A percentile compares a stretch with the other conserved stretches of the same genome.
These are phyloP conservation scores for Schwanniomyces polymorphus DNA, from an alignment of 805 yeast genomes.

Conservation along the genomic window DNA sequence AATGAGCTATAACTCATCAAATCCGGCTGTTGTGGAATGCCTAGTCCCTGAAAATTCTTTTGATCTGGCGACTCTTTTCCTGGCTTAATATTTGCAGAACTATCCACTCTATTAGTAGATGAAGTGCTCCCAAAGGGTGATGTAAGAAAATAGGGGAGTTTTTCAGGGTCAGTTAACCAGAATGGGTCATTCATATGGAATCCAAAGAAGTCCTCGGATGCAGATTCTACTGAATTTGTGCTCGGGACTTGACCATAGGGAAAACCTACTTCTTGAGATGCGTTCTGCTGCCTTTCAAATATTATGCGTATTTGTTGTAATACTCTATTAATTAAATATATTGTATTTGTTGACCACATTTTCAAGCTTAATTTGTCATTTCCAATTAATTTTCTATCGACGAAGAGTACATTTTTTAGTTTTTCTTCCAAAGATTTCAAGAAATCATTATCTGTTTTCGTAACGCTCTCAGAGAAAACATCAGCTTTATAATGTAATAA, in stretches of 20 bases:
- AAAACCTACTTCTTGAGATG: background rate
- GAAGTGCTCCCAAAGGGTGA: conserved; percentile 22
- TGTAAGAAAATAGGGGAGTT: conserved; percentile 36
- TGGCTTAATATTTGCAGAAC: background rate
- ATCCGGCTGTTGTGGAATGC: conserved; percentile 3
- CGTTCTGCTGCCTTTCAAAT: conserved; percentile 13
- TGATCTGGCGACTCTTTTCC: background rate
- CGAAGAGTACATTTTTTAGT: conserved; percentile 19
- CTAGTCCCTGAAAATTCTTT: background rate
- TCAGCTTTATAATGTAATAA: conserved; percentile 44
- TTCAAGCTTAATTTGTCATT: conserved; percentile 14
- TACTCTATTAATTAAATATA: conserved; percentile 30
- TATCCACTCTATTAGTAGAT: background rate
- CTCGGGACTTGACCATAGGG: background rate
- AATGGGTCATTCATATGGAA: conserved; percentile 50
- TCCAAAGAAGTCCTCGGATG: conserved; percentile 38
- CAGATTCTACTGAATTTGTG: background rate
- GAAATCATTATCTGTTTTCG: conserved; percentile 12
- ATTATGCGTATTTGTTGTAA: conserved; percentile 26
- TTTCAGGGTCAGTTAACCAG: conserved; percentile 51
- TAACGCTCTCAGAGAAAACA: conserved; percentile 9
- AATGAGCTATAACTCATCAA: background rate
- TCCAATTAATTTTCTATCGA: conserved; percentile 22
- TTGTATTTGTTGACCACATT: conserved; percentile 37
- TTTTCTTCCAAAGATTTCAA: conserved; percentile 21